Conservation (phyloP, 805 yeast species). For the Candida orba region DNA sequence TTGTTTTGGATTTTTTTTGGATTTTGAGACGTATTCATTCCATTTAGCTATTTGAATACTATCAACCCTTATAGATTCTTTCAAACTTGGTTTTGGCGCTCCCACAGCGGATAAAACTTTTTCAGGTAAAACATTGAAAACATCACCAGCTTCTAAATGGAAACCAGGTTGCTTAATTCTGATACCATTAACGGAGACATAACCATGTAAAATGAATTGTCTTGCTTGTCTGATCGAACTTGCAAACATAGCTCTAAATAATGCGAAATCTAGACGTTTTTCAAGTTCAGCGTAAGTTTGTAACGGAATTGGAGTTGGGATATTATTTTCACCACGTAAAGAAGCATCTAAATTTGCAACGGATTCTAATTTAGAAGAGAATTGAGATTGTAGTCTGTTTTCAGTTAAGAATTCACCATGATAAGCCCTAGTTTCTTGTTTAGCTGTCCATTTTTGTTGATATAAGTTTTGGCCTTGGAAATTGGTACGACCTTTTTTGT, state of each 20-base stretch:
- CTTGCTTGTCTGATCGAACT: slow-evolving; percentile 91
- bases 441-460: slow-evolving; percentile 89
- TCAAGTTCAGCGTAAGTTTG: slow-evolving; percentile 89
- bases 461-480: slow-evolving; percentile 62
- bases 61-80: slow-evolving; percentile 62
- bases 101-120: slow-evolving; percentile 84
- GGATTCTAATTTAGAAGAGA: slow-evolving; percentile 64
- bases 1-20: slow-evolving; percentile 37
- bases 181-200: slow-evolving; percentile 82
- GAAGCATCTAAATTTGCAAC: slow-evolving; percentile 88
- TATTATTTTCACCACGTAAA: slow-evolving; percentile 47
- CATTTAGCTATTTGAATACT: slow-evolving; percentile 64
- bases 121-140: slow-evolving; percentile 79
- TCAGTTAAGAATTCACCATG: slow-evolving; percentile 94
- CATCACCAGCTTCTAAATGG: slow-evolving; percentile 75
- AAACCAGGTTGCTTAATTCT: slow-evolving; percentile 72
- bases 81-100: slow-evolving; percentile 68
- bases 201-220: slow-evolving; percentile 72
- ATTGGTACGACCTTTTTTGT: slow-evolving; percentile 56
- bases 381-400: slow-evolving; percentile 65
- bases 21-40: slow-evolving; percentile 64
- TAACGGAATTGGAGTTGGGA: slow-evolving; percentile 72
- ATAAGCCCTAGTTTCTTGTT: slow-evolving; percentile 87
- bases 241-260: slow-evolving; percentile 90
- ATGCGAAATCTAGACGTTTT: slow-evolving; percentile 80